Base-by-base conservation (phyloP, 2,329 filamentous ascomycete species). In the Tolypocladium amazonense region DNA sequence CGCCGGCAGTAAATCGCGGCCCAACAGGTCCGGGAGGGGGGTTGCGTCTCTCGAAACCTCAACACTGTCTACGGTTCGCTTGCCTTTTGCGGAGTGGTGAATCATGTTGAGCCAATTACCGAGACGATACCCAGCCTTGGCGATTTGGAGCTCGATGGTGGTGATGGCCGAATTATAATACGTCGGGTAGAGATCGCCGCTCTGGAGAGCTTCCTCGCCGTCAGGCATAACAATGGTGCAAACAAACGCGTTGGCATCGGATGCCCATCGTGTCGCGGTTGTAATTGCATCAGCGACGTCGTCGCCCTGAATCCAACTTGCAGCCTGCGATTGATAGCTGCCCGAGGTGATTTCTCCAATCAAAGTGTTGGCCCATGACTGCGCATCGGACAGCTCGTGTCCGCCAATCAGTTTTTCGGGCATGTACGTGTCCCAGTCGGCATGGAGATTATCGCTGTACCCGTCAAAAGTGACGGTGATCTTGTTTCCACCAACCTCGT, bases 391-490 rank as follows among this genome's bases (percentile, higher is more conserved):
- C 50, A 73, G 65, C 4, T 65, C 67, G 35, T 66, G 67, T 61
- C 74, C 75, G 59, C 75, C 75, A 1, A 72, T 67, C 39, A 75
- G 69, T 57, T 71, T 71, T 65, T 83, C 76, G 14, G 81, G 79
- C 62, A 86, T 85, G 56, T 77, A 72, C 7, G 79, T 82, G 67
- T 87, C 85, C 85, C 84, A 87, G 57, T 82, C 76, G 5, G 79
- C 69, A 68, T 87, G 85, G 7, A 88, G 75, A 67, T 88, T 87
- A 35, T 80, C 81, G 43, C 67, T 65, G 30, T 77, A 73, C 18
- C 77, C 76, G 58, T 78, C 71, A 68, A 82, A 87, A 1, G 71
- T 72, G 7, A 87, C 84, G 0, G 71, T 64, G 63, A 87, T 82
- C 66, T 56, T 39, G 59, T 68, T 87, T 3, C 82, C 84, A 45